Percentiles rank a stretch among this genome's conserved stretches.
Conservation (phyloP, 2,329 filamentous ascomycete genomes). For the Ustulina deusta region DNA sequence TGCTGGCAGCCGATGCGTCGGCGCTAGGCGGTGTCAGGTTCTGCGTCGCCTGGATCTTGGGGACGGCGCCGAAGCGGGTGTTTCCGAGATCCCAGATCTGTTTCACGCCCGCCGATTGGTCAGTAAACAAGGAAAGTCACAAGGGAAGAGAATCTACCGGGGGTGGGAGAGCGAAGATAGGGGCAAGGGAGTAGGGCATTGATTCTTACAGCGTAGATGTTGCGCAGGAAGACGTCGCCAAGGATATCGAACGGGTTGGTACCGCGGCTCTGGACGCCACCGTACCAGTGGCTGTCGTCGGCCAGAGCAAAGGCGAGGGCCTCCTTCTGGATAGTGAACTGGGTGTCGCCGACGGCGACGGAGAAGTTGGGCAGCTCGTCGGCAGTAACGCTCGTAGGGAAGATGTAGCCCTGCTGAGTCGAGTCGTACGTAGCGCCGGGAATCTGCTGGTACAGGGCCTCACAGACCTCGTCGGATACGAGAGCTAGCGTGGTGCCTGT, state of each 20-base stretch:
- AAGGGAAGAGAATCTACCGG: neutral
- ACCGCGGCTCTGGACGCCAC: slow-evolving; percentile 73
- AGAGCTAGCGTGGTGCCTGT: slow-evolving; percentile 77
- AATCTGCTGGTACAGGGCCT: slow-evolving; percentile 73
- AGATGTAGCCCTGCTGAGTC: slow-evolving; percentile 71
- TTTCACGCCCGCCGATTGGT: slow-evolving; percentile 20
- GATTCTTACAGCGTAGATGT: slow-evolving; percentile 61
- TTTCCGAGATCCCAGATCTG: slow-evolving; percentile 73
- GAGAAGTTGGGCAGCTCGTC: slow-evolving; percentile 70
- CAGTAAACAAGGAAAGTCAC: slow-evolving; percentile 8
- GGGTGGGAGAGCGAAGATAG: neutral
- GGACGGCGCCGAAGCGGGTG: slow-evolving; percentile 69
- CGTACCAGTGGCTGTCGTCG: slow-evolving; percentile 67
- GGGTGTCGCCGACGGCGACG: slow-evolving; percentile 71
- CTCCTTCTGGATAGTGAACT: slow-evolving; percentile 71
- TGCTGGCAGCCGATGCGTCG: slow-evolving; percentile 23
- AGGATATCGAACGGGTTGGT: slow-evolving; percentile 71
- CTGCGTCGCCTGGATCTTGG: slow-evolving; percentile 60
- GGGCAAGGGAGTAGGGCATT: neutral
- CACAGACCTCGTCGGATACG: slow-evolving; percentile 69
- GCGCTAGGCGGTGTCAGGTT: slow-evolving; percentile 44
- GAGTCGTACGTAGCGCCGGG: slow-evolving; percentile 69
- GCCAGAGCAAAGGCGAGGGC: slow-evolving; percentile 69
- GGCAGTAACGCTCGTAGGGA: slow-evolving; percentile 64
- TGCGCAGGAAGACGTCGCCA: slow-evolving; percentile 73